phyloP scores from a whole-genome alignment of 441 rosid species.

The Kokia cookei region DNA sequence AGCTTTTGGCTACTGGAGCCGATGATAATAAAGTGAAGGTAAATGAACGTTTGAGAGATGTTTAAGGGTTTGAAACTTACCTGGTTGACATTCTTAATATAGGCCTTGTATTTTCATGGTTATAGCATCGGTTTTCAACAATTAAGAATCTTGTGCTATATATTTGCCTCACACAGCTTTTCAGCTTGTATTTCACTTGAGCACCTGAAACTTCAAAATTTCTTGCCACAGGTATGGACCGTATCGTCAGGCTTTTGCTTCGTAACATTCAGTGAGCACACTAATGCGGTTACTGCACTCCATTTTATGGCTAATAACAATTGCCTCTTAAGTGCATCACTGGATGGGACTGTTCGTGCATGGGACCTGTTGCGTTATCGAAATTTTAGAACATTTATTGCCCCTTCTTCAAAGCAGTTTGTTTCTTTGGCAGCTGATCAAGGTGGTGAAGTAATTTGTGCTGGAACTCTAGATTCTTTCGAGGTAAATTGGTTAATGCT shows the following conservation, averaged over 20 bases:
- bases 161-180: neutral
- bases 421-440: slow-evolving; percentile 93
- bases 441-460: slow-evolving; percentile 95
- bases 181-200: neutral
- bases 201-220: neutral
- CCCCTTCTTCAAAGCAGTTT: slow-evolving; percentile 92
- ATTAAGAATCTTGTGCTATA: neutral
- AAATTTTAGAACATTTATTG: slow-evolving; percentile 90
- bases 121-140: neutral
- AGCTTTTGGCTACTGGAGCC: slow-evolving; percentile 93
- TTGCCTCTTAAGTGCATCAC: slow-evolving; percentile 86
- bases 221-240: slow-evolving; percentile 80
- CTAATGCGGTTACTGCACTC: slow-evolving; percentile 91
- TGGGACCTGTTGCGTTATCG: slow-evolving; percentile 94
- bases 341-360: slow-evolving; percentile 98
- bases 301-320: slow-evolving; percentile 94
- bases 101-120: neutral
- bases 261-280: slow-evolving; percentile 92
- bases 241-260: slow-evolving; percentile 92
- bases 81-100: neutral
- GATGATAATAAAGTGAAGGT: slow-evolving; percentile 99
- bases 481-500: slow-evolving; percentile 47
- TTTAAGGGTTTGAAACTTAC: neutral
- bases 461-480: slow-evolving; percentile 92
- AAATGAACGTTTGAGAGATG: slow-evolving; percentile 1